These are phyloP conservation scores for Alternaria postmessia DNA, from an alignment of 2,329 filamentous ascomycete species.

Conservation along the genomic window DNA sequence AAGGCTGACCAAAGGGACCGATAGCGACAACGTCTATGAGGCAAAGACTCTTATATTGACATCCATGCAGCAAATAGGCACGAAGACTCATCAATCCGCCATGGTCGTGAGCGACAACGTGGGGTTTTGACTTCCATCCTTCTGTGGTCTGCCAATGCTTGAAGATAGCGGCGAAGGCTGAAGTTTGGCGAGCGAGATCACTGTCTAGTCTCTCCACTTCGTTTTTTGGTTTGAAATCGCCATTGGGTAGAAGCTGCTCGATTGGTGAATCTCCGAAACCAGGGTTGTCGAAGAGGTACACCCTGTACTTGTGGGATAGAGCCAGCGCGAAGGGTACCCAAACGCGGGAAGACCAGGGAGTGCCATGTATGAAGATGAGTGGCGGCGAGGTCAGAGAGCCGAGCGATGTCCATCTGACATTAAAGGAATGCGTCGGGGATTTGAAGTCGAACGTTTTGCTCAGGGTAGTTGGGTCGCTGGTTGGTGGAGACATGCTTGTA, in stretches of 20 bases:
- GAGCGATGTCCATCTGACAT: conserved; percentile 25
- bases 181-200: conserved; percentile 27
- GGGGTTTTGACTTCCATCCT: conserved; percentile 12
- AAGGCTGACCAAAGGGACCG: conserved; percentile 28
- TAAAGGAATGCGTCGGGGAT: conserved; percentile 21
- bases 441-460: conserved; percentile 16
- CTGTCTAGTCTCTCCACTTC: conserved; percentile 21
- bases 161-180: conserved; percentile 26
- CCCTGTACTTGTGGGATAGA: conserved; percentile 23
- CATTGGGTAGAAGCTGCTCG: conserved; percentile 7
- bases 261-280: conserved; percentile 30
- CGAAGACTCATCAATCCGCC: conserved; percentile 32
- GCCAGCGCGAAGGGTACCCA: conserved; percentile 27
- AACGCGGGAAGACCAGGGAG: conserved; percentile 33
- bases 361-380: conserved; percentile 33
- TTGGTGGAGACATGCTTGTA: neutral
- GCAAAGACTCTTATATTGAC: conserved; percentile 27
- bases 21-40: conserved; percentile 32
- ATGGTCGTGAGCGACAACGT: conserved; percentile 32
- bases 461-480: neutral
- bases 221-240: neutral
- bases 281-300: conserved; percentile 33
- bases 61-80: conserved; percentile 25
- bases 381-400: conserved; percentile 18
- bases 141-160: conserved; percentile 23